Evolutionary conservation across 2,329 filamentous ascomycete species (phyloP).

Genomic region (Passalora sequoiae): DNA sequence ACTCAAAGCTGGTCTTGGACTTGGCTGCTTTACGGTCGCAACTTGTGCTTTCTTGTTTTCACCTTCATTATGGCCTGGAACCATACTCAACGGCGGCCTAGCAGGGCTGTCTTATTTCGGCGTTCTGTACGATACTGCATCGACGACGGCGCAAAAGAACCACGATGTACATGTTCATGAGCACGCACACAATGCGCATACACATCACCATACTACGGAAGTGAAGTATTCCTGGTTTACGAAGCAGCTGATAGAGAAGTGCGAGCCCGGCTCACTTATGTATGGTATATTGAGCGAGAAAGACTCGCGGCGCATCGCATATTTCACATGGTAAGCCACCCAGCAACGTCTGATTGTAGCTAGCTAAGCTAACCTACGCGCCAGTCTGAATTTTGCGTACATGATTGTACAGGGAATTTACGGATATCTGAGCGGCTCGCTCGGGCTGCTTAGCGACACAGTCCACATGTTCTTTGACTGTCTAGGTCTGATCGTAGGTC

Average conservation of each 20-base stretch:
- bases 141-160: conserved; percentile 27
- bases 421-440: conserved; percentile 84
- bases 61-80: conserved; percentile 33
- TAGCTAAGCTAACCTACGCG: conserved; percentile 10
- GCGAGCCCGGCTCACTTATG: conserved; percentile 68
- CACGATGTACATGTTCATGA: conserved; percentile 28
- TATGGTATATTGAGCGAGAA: conserved; percentile 84
- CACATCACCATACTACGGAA: conserved; percentile 34
- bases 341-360: conserved; percentile 7
- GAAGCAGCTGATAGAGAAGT: conserved; percentile 63
- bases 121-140: conserved; percentile 38
- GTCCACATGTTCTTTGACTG: conserved; percentile 99
- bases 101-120: conserved; percentile 37
- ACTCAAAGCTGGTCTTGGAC: conserved; percentile 30
- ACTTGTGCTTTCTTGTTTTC: conserved; percentile 34
- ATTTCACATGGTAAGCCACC: conserved; percentile 76
- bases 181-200: conserved; percentile 29
- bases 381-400: conserved; percentile 84
- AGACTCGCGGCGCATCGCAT: conserved; percentile 91
- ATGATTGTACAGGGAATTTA: conserved; percentile 95
- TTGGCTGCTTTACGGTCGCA: conserved; percentile 33
- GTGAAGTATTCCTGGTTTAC: conserved; percentile 64
- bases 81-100: conserved; percentile 31
- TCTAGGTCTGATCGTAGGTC: conserved; percentile 79
- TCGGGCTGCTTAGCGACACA: conserved; percentile 93